These are phyloP conservation scores for Malus hybrid DNA, from an alignment of 331 rosid species.

Conservation along the genomic window DNA sequence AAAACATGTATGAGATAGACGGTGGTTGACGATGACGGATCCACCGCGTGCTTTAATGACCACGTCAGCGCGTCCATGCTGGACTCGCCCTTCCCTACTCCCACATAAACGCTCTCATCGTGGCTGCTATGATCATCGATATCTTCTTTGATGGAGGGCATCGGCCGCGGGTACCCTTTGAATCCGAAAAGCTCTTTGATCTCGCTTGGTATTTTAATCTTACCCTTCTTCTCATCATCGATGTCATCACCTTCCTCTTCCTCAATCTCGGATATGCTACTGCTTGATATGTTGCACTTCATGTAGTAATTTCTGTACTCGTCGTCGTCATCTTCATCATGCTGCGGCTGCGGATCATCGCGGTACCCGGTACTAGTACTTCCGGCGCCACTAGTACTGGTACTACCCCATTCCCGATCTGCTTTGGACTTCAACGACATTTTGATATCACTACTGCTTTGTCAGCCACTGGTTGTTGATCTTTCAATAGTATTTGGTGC, in stretches of 20 bases:
- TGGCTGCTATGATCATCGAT: background rate
- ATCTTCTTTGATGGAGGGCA: constrained; percentile 44
- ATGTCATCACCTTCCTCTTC: constrained; percentile 31
- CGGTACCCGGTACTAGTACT: background rate
- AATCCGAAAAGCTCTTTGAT: constrained; percentile 18
- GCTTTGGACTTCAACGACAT: background rate
- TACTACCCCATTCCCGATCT: background rate
- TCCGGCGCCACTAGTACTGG: background rate
- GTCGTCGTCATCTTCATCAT: background rate
- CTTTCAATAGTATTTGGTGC: background rate
- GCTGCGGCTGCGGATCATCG: background rate
- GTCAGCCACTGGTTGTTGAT: background rate
- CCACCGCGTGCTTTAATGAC: constrained; percentile 47
- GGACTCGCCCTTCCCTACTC: constrained; percentile 71
- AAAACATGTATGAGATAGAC: constrained; percentile 73
- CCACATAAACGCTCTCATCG: constrained; percentile 62
- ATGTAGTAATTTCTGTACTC: background rate
- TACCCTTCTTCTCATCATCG: background rate
- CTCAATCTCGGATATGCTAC: constrained; percentile 57
- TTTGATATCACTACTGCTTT: background rate
- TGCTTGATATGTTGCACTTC: constrained; percentile 2
- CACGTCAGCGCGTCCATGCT: constrained; percentile 72
- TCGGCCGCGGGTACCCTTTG: constrained; percentile 4
- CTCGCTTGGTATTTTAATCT: background rate
- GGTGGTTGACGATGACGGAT: constrained; percentile 20